Conservation (phyloP, 176 grass and related monocot genomes). For the Carex pumila region DNA sequence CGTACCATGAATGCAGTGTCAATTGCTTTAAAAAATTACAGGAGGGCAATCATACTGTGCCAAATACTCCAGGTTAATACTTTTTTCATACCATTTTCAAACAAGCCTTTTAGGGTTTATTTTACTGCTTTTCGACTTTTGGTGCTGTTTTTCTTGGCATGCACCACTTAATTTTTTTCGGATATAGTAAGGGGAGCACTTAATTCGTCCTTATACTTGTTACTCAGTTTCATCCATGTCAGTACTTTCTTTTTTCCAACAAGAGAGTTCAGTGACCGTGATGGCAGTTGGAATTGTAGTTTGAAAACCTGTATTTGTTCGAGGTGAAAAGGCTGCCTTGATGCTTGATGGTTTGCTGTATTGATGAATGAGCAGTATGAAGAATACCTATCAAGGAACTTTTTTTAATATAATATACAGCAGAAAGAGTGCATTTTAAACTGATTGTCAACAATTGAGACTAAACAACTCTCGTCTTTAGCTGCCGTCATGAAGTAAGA, state of each 20-base stretch:
- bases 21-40: constrained; percentile 20
- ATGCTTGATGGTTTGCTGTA: background rate
- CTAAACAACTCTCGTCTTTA: background rate
- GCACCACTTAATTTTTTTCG: background rate
- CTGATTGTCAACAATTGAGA: background rate
- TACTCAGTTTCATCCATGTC: background rate
- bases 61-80: constrained; percentile 13
- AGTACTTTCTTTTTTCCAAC: background rate
- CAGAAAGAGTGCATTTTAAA: background rate
- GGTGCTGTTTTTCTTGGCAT: background rate
- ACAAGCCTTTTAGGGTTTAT: background rate
- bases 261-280: background rate
- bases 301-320: background rate
- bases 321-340: background rate
- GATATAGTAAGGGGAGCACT: background rate
- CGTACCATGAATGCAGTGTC: constrained; percentile 30
- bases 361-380: background rate
- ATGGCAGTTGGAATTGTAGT: background rate
- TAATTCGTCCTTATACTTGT: background rate
- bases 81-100: background rate
- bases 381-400: background rate
- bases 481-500: background rate
- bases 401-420: too few relatives aligned
- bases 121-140: background rate
- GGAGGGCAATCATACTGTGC: background rate